A percentile compares a stretch with the other conserved stretches of the same genome.
Conservation (phyloP, 495 filamentous ascomycete species). For the Tuber umbilicatum region DNA sequence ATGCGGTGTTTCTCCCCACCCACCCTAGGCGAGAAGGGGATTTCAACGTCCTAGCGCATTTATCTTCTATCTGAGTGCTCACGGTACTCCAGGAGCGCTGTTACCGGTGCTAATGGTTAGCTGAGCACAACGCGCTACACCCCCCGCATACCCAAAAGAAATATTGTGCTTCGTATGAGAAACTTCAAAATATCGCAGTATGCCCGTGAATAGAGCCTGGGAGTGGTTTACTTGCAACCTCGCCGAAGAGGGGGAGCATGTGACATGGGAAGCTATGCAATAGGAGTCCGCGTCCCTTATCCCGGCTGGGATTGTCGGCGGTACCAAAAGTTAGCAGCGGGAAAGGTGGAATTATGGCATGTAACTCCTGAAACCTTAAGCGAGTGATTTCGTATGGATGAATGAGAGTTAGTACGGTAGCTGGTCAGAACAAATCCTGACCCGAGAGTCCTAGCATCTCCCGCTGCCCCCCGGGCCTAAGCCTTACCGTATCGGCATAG, state of each 20-base stretch:
- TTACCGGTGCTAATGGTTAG: neutral
- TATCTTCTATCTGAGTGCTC: no score
- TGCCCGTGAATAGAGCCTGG: neutral
- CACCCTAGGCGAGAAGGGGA: no score
- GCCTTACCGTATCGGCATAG: neutral
- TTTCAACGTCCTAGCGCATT: no score
- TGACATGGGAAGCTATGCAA: neutral
- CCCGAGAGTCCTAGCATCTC: neutral
- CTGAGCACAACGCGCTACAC: neutral
- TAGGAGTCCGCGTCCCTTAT: neutral
- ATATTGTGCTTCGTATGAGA: neutral
- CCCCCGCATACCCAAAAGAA: neutral
- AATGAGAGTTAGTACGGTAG: neutral
- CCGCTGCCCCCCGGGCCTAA: neutral
- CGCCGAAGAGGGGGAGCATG: neutral
- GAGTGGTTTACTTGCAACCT: neutral
- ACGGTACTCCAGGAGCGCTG: neutral
- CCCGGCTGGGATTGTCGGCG: neutral
- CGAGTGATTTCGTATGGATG: neutral
- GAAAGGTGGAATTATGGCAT: neutral
- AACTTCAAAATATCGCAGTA: neutral
- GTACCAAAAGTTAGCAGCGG: neutral
- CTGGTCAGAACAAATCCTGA: neutral
- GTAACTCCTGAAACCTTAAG: neutral
- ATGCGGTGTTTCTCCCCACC: no score